phyloP scores from a whole-genome alignment of 768 basidiomycete genomes.

The Amanita pseudoporphyria region DNA sequence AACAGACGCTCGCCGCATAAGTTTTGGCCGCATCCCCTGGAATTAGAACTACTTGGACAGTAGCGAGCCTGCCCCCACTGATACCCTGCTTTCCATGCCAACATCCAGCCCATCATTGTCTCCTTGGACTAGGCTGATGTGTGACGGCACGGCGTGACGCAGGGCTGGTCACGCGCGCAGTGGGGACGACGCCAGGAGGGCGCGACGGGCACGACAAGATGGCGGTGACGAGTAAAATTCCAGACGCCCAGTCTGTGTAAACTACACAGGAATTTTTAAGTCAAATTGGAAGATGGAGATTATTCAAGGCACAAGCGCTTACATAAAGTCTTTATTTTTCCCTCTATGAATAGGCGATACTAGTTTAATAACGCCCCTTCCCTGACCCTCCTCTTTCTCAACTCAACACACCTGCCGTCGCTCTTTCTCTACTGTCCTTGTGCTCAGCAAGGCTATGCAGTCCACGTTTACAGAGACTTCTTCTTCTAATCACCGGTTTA shows the following conservation, averaged over 20 bases:
- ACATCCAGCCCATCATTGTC: too few relatives aligned
- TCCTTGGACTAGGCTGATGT: too few relatives aligned
- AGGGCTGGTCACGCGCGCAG: too few relatives aligned
- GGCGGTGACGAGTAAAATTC: neutral
- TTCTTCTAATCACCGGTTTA: conserved; percentile 12
- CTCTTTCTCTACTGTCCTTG: conserved; percentile 16
- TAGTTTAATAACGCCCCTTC: conserved; percentile 12
- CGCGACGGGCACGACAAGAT: neutral
- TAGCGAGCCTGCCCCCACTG: too few relatives aligned
- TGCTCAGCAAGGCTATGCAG: conserved; percentile 9
- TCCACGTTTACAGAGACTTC: conserved; percentile 14
- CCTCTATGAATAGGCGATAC: conserved; percentile 14
- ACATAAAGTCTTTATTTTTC: conserved; percentile 22
- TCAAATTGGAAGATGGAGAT: neutral
- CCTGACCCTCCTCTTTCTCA: conserved; percentile 9
- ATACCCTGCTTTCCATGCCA: too few relatives aligned
- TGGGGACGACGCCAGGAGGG: neutral
- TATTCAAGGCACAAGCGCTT: conserved; percentile 9
- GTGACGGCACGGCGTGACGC: too few relatives aligned
- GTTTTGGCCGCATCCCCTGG: too few relatives aligned
- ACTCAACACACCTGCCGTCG: conserved; percentile 10
- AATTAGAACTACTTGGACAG: too few relatives aligned
- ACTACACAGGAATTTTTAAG: neutral
- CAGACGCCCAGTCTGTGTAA: neutral
- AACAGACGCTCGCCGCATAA: too few relatives aligned